Percentiles rank a stretch among this genome's conserved stretches.
phyloP scores from a whole-genome alignment of 2,329 filamentous ascomycete species.

The Paraphoma chrysanthemicola region DNA sequence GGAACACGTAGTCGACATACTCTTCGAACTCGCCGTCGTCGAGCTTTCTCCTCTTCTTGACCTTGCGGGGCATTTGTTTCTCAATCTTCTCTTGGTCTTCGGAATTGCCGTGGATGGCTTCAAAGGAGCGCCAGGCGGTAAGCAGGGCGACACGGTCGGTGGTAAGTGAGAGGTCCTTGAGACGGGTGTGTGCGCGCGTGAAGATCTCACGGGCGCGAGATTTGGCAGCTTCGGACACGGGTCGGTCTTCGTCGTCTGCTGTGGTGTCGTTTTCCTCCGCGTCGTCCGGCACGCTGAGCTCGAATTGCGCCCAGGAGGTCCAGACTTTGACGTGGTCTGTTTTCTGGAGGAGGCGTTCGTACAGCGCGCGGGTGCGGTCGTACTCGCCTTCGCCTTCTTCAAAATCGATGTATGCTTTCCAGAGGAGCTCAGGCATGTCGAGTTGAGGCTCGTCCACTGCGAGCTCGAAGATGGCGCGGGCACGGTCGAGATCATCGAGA shows the following conservation, averaged over 20 bases:
- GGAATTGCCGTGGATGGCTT: slow-evolving; percentile 78
- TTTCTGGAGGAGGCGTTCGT: slow-evolving; percentile 90
- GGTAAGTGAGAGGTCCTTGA: slow-evolving; percentile 84
- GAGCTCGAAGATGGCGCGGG: slow-evolving; percentile 89
- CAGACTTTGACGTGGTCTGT: slow-evolving; percentile 99
- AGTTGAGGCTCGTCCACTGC: slow-evolving; percentile 81
- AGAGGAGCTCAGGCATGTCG: slow-evolving; percentile 97
- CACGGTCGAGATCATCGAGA: slow-evolving; percentile 86
- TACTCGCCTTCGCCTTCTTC: slow-evolving; percentile 96
- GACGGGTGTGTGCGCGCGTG: slow-evolving; percentile 80
- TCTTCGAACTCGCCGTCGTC: slow-evolving; percentile 96
- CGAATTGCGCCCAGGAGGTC: slow-evolving; percentile 98
- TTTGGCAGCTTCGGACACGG: slow-evolving; percentile 84
- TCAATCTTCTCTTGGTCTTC: slow-evolving; percentile 83
- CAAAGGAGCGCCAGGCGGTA: slow-evolving; percentile 91
- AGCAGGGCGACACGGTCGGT: slow-evolving; percentile 85
- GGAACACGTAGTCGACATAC: slow-evolving; percentile 97
- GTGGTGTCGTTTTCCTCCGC: slow-evolving; percentile 67
- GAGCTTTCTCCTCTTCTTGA: slow-evolving; percentile 89
- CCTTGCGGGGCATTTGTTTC: slow-evolving; percentile 90
- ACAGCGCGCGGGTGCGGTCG: slow-evolving; percentile 78
- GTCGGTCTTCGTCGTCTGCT: slow-evolving; percentile 47
- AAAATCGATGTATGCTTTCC: slow-evolving; percentile 99
- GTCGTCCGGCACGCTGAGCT: slow-evolving; percentile 87
- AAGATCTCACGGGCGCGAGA: slow-evolving; percentile 82